Evolutionary conservation across 1,139 yeast genomes (phyloP).

Genomic region (Kodamaea sp.): DNA sequence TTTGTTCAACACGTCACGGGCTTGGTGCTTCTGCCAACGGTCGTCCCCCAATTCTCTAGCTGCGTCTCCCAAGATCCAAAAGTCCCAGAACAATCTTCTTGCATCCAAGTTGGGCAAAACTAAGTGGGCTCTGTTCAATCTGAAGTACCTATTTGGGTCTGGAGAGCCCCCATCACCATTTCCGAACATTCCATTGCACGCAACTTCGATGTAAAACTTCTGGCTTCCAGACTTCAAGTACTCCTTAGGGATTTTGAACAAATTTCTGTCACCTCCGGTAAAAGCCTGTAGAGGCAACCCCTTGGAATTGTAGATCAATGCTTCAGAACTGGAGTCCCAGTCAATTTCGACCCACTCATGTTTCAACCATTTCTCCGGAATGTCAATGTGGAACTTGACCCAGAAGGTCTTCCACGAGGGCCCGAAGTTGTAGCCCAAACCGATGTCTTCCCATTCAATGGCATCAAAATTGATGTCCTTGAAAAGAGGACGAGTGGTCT

Average conservation of each 20-base stretch:
- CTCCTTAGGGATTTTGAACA: slow-evolving; percentile 64
- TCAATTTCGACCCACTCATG: slow-evolving; percentile 62
- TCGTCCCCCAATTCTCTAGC: slow-evolving; percentile 80
- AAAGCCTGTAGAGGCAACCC: slow-evolving; percentile 82
- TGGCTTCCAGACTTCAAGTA: slow-evolving; percentile 44
- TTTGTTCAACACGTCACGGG: slow-evolving; percentile 71
- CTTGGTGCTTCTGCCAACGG: slow-evolving; percentile 81
- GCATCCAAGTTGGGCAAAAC: slow-evolving; percentile 83
- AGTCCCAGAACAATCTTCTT: slow-evolving; percentile 73
- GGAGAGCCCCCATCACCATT: slow-evolving; percentile 64
- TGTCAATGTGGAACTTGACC: slow-evolving; percentile 67
- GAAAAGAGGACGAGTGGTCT: slow-evolving; percentile 72
- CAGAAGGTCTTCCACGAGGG: slow-evolving; percentile 98
- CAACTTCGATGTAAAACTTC: slow-evolving; percentile 80
- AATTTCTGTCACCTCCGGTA: slow-evolving; percentile 82
- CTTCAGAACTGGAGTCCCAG: slow-evolving; percentile 90
- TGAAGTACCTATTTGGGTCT: slow-evolving; percentile 71
- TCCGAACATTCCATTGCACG: slow-evolving; percentile 96
- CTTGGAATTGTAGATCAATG: slow-evolving; percentile 64
- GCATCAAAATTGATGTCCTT: slow-evolving; percentile 54
- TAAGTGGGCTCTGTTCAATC: slow-evolving; percentile 69
- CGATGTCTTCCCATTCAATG: slow-evolving; percentile 57
- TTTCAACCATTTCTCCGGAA: slow-evolving; percentile 62
- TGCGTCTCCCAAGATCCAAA: slow-evolving; percentile 87
- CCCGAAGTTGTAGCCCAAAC: slow-evolving; percentile 78